Evolutionary conservation across 2,329 filamentous ascomycete genomes (phyloP).

Genomic region (Ramularia collo-cygni): DNA sequence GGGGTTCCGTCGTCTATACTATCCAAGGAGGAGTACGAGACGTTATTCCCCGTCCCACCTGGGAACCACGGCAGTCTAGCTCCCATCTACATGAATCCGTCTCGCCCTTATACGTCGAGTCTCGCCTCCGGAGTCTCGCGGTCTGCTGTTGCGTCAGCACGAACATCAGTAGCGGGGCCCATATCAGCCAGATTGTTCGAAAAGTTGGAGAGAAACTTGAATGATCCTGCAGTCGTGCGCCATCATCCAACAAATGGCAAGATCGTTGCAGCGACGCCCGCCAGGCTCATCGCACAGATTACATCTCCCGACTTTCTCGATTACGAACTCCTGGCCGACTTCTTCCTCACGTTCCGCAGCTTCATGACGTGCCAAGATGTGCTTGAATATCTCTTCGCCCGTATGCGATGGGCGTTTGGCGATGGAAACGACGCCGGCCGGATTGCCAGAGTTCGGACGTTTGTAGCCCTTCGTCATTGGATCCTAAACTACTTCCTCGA

Average conservation of each 20-base stretch:
- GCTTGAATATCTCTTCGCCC: constrained; percentile 74
- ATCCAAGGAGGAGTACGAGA: constrained; percentile 38
- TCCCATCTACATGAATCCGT: constrained; percentile 16
- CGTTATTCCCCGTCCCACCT: constrained; percentile 39
- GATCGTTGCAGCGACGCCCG: constrained; percentile 82
- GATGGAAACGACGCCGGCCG: constrained; percentile 77
- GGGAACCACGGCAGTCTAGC: constrained; percentile 13
- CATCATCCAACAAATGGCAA: constrained; percentile 65
- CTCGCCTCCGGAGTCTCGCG: constrained; percentile 7
- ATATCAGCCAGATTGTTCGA: constrained; percentile 69
- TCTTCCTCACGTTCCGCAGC: constrained; percentile 89
- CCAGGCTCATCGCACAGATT: constrained; percentile 88
- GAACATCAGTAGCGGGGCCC: constrained; percentile 10
- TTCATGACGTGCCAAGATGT: constrained; percentile 75
- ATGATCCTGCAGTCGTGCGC: constrained; percentile 74
- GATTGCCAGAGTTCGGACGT: constrained; percentile 91
- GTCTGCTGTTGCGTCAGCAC: constrained; percentile 6
- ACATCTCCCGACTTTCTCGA: constrained; percentile 93
- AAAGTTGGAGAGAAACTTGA: constrained; percentile 69
- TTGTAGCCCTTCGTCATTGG: constrained; percentile 94
- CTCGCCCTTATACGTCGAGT: constrained; percentile 3
- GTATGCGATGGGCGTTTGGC: constrained; percentile 78
- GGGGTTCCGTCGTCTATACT: constrained; percentile 59
- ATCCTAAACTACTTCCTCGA: constrained; percentile 96
- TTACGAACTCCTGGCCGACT: constrained; percentile 94